Percentiles rank a stretch among this genome's conserved stretches.
These are phyloP conservation scores for Aspergillus sclerotiicarbonarius DNA, from an alignment of 495 filamentous ascomycete genomes.

Conservation along the genomic window DNA sequence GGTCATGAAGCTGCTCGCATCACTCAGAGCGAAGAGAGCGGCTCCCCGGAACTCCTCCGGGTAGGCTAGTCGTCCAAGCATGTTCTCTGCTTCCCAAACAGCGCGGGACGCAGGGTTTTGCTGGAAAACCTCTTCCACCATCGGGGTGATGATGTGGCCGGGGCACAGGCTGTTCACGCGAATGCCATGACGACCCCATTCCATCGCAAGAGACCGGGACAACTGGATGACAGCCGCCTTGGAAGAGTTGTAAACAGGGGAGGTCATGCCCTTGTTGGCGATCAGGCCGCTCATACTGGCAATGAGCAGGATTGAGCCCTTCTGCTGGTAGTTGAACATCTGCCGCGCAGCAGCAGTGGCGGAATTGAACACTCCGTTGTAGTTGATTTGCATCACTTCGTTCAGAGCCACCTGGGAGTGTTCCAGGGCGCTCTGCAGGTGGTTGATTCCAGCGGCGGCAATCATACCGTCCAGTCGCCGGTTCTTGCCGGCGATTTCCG, in stretches of 20 bases:
- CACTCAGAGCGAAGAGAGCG: slow-evolving; percentile 59
- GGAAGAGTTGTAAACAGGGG: slow-evolving; percentile 66
- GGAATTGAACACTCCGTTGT: slow-evolving; percentile 74
- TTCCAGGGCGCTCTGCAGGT: slow-evolving; percentile 67
- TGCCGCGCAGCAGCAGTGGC: slow-evolving; percentile 73
- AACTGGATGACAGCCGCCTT: slow-evolving; percentile 71
- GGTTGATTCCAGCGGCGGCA: slow-evolving; percentile 78
- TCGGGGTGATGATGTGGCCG: slow-evolving; percentile 70
- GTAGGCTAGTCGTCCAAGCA: slow-evolving; percentile 61
- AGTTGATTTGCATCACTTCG: slow-evolving; percentile 70
- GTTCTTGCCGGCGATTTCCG: slow-evolving; percentile 51
- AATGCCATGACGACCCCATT: slow-evolving; percentile 67
- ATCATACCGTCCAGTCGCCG: slow-evolving; percentile 70
- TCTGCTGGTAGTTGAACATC: slow-evolving; percentile 61
- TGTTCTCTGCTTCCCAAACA: slow-evolving; percentile 67
- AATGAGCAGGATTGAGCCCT: slow-evolving; percentile 70
- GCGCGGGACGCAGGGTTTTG: slow-evolving; percentile 57
- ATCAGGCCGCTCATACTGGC: slow-evolving; percentile 79
- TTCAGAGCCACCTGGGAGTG: slow-evolving; percentile 63
- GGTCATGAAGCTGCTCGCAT: slow-evolving; percentile 72
- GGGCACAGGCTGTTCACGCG: slow-evolving; percentile 67
- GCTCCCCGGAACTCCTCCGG: slow-evolving; percentile 67
- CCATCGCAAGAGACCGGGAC: slow-evolving; percentile 63
- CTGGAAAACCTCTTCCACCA: slow-evolving; percentile 66
- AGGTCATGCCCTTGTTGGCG: slow-evolving; percentile 70